phyloP scores from a whole-genome alignment of 176 grass and related monocot genomes.

The Oryza glumipatula region DNA sequence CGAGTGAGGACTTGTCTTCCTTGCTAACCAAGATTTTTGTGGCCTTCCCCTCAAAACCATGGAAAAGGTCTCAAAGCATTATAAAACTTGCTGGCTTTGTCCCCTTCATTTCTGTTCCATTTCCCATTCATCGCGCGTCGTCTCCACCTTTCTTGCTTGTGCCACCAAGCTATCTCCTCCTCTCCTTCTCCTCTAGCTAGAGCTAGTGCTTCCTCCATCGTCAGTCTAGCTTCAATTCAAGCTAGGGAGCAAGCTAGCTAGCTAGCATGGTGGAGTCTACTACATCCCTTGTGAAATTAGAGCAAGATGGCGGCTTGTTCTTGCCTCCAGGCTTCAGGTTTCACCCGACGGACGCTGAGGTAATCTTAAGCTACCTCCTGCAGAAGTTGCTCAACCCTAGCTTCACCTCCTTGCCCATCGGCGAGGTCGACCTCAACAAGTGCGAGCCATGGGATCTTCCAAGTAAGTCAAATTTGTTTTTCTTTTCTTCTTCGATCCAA shows the following conservation, averaged over 20 bases:
- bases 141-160: not conserved
- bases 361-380: slow-evolving; percentile 59
- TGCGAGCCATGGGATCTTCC: slow-evolving; percentile 94
- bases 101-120: not conserved
- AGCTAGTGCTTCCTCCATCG: too few relatives aligned
- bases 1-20: not conserved
- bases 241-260: too few relatives aligned
- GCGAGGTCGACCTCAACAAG: slow-evolving; percentile 88
- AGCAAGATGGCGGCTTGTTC: slow-evolving; percentile 29
- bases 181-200: too few relatives aligned
- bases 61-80: not conserved
- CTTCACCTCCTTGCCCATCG: slow-evolving; percentile 43
- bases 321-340: slow-evolving; percentile 71
- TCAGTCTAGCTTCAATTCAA: not conserved
- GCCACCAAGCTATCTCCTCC: not conserved
- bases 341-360: slow-evolving; percentile 55
- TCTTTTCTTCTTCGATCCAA: not conserved
- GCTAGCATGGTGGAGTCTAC: slow-evolving; percentile 29
- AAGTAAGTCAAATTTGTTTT: not conserved
- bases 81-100: not conserved
- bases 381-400: slow-evolving; percentile 47
- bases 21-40: not conserved
- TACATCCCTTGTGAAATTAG: not conserved
- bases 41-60: not conserved
- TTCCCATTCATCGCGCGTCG: not conserved